phyloP scores from a whole-genome alignment of 1,284 basidiomycete genomes.

The Microbotryum lychnidis-dioicae region DNA sequence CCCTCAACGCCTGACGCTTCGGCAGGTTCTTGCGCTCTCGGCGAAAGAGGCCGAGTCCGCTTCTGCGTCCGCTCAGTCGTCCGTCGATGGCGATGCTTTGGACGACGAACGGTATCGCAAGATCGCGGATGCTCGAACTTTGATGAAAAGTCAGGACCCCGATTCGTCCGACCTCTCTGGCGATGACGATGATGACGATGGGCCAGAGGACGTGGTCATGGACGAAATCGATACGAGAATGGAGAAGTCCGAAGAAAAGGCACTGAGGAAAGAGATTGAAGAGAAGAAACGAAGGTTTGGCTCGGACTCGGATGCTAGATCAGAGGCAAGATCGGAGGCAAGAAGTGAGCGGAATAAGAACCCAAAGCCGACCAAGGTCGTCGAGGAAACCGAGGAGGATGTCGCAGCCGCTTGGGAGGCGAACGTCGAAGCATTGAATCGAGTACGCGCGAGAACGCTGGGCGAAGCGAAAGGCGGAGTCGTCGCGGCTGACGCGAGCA shows the following conservation, averaged over 20 bases:
- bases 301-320: neutral
- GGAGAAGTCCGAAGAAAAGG: slow-evolving; percentile 25
- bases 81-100: too few relatives aligned
- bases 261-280: slow-evolving; percentile 26
- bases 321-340: neutral
- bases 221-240: slow-evolving; percentile 16
- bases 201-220: slow-evolving; percentile 3
- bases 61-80: neutral
- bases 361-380: neutral
- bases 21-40: slow-evolving; percentile 25
- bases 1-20: slow-evolving; percentile 11
- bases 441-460: neutral
- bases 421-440: slow-evolving; percentile 15
- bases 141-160: neutral
- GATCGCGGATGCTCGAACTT: too few relatives aligned
- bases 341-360: neutral
- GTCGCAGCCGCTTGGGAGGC: slow-evolving; percentile 14
- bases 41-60: slow-evolving; percentile 12
- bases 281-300: neutral
- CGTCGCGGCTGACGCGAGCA: too few relatives aligned
- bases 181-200: neutral
- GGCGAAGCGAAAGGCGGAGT: neutral
- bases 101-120: too few relatives aligned
- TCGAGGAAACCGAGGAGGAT: slow-evolving; percentile 4
- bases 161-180: slow-evolving; percentile 1